These are phyloP conservation scores for Seiridium cupressi DNA, from an alignment of 2,329 filamentous ascomycete genomes.

Conservation along the genomic window DNA sequence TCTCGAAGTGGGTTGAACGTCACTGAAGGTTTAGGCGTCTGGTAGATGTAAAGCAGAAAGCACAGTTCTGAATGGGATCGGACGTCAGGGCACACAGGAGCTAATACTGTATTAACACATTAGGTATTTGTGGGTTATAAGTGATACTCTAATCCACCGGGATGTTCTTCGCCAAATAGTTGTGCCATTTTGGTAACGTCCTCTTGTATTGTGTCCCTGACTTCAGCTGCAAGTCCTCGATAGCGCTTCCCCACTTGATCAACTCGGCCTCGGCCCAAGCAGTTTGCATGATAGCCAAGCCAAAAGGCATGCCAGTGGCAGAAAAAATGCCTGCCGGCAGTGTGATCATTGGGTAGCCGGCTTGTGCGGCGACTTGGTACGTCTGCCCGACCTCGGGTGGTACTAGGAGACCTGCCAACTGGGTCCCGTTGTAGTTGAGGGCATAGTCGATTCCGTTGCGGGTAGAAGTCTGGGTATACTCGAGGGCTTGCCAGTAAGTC, in stretches of 20 bases:
- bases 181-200: slow-evolving; percentile 49
- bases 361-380: slow-evolving; percentile 70
- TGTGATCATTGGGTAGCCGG: slow-evolving; percentile 72
- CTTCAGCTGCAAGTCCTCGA: slow-evolving; percentile 54
- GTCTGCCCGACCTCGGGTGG: slow-evolving; percentile 67
- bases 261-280: slow-evolving; percentile 59
- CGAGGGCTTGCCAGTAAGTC: slow-evolving; percentile 65
- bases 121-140: not conserved
- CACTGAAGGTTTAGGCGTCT: too few relatives aligned
- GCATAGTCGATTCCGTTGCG: slow-evolving; percentile 71
- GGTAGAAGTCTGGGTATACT: slow-evolving; percentile 57
- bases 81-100: too few relatives aligned
- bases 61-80: too few relatives aligned
- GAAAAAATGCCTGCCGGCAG: slow-evolving; percentile 59
- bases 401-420: slow-evolving; percentile 63
- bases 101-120: not conserved
- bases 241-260: slow-evolving; percentile 61
- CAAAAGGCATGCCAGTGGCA: slow-evolving; percentile 59
- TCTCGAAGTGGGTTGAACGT: too few relatives aligned
- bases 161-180: slow-evolving; percentile 45
- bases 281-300: slow-evolving; percentile 56
- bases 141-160: slow-evolving; percentile 24
- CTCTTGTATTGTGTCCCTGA: slow-evolving; percentile 43
- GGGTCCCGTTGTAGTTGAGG: slow-evolving; percentile 43
- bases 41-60: too few relatives aligned